phyloP scores from a whole-genome alignment of 2,329 filamentous ascomycete species.

The Aureobasidium zeae region DNA sequence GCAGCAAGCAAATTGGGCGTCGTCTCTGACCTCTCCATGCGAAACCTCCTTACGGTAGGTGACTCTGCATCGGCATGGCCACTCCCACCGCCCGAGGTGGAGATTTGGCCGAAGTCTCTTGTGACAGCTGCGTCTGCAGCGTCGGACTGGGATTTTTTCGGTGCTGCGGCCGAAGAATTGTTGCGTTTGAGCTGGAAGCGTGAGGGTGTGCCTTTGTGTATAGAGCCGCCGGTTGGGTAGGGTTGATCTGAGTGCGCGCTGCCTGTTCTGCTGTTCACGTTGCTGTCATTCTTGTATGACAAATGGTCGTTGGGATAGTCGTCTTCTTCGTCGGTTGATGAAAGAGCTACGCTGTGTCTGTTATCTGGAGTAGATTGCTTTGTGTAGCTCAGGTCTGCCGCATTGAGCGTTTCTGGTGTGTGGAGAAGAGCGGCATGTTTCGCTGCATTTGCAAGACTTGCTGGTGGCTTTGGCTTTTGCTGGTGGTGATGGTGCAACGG shows the following conservation, averaged over 20 bases:
- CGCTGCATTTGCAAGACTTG: neutral
- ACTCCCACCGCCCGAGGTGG: neutral
- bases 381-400: neutral
- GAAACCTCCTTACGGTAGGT: neutral
- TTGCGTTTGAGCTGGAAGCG: constrained; percentile 26
- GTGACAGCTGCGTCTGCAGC: too few relatives aligned
- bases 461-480: neutral
- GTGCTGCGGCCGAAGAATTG: constrained; percentile 18
- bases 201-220: constrained; percentile 28
- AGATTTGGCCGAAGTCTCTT: too few relatives aligned
- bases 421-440: constrained; percentile 7
- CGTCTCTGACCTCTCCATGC: constrained; percentile 11
- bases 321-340: constrained; percentile 18
- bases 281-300: constrained; percentile 14
- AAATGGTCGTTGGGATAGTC: constrained; percentile 15
- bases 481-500: too few relatives aligned
- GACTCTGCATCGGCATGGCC: neutral
- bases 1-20: constrained; percentile 3
- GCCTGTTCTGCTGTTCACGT: constrained; percentile 17
- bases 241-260: constrained; percentile 22
- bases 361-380: constrained; percentile 1
- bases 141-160: neutral
- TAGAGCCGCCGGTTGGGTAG: constrained; percentile 28
- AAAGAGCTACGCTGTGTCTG: constrained; percentile 10
- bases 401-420: neutral